These are phyloP conservation scores for Corchorus olitorius DNA, from an alignment of 345 rosid species.

Conservation along the genomic window DNA sequence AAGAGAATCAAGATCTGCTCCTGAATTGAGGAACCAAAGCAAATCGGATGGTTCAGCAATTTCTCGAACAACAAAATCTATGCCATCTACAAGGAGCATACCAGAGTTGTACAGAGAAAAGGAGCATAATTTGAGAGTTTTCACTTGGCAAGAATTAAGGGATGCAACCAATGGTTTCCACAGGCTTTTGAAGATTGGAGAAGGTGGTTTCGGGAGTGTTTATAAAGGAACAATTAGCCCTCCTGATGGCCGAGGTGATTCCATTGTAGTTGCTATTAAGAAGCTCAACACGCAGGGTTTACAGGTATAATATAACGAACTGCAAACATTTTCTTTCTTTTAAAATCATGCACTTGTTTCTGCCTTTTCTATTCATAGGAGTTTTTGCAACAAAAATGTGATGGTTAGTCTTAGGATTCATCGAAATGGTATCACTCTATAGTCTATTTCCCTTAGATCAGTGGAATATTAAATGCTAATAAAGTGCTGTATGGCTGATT, in stretches of 20 bases:
- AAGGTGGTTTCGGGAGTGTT: slow-evolving; percentile 99
- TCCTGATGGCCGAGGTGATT: slow-evolving; percentile 33
- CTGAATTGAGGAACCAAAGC: slow-evolving; percentile 40
- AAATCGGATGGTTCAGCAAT: slow-evolving; percentile 17
- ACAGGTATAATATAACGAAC: slow-evolving; percentile 53
- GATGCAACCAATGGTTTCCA: slow-evolving; percentile 73
- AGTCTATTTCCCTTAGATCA: not conserved
- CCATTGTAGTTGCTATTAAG: slow-evolving; percentile 72
- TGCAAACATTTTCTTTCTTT: not conserved
- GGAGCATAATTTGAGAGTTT: slow-evolving; percentile 62
- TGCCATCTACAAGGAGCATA: slow-evolving; percentile 65
- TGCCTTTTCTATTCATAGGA: not conserved
- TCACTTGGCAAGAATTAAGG: slow-evolving; percentile 63
- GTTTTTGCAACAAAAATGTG: not conserved
- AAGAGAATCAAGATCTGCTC: slow-evolving; percentile 51
- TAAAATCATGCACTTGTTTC: not conserved
- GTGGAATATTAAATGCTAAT: not conserved
- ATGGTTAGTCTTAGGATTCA: not conserved
- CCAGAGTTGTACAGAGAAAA: slow-evolving; percentile 62
- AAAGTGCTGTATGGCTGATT: not conserved
- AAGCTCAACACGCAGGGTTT: slow-evolving; percentile 73
- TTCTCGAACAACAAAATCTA: slow-evolving; percentile 42
- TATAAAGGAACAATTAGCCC: slow-evolving; percentile 67
- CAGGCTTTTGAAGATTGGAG: slow-evolving; percentile 72
- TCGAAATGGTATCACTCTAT: not conserved